These are phyloP conservation scores for Davidsoniella neocaledoniae DNA, from an alignment of 2,329 filamentous ascomycete species.

Conservation along the genomic window DNA sequence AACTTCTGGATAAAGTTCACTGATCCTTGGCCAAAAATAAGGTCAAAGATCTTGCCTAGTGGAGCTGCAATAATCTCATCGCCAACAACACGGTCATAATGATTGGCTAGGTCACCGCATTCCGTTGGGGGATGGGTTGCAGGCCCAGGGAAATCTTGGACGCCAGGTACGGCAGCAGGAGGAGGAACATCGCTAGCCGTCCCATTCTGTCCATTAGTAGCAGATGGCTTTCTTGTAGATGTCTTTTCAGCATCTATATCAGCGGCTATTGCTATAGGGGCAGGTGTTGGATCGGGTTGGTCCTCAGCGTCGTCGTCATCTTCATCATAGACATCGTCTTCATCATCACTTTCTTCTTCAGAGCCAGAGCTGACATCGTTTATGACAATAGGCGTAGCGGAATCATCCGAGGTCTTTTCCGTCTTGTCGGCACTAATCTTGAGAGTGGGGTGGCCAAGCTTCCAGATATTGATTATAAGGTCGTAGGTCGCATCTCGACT, in stretches of 20 bases:
- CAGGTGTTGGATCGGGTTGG: slow-evolving; percentile 17
- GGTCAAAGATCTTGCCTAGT: slow-evolving; percentile 74
- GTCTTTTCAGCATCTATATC: slow-evolving; percentile 44
- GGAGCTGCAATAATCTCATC: slow-evolving; percentile 80
- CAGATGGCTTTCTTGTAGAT: slow-evolving; percentile 57
- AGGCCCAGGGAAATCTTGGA: slow-evolving; percentile 69
- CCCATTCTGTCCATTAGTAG: slow-evolving; percentile 13
- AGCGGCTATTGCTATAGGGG: slow-evolving; percentile 20
- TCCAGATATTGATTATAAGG: slow-evolving; percentile 95
- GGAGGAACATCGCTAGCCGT: slow-evolving; percentile 25
- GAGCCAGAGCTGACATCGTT: slow-evolving; percentile 38
- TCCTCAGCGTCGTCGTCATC: slow-evolving; percentile 58
- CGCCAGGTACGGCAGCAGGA: slow-evolving; percentile 24
- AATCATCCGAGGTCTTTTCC: slow-evolving; percentile 52
- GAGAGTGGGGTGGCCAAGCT: slow-evolving; percentile 81
- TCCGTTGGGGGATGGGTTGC: slow-evolving; percentile 66
- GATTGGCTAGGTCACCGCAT: slow-evolving; percentile 59
- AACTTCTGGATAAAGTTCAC: slow-evolving; percentile 72
- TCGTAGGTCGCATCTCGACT: slow-evolving; percentile 94
- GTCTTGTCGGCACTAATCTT: slow-evolving; percentile 90
- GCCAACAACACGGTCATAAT: slow-evolving; percentile 71
- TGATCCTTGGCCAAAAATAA: slow-evolving; percentile 73
- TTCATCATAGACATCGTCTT: slow-evolving; percentile 62
- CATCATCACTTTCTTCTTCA: slow-evolving; percentile 45
- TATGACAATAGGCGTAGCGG: not conserved